These are phyloP conservation scores for Fusarium succisae DNA, from an alignment of 2,329 filamentous ascomycete species.

Conservation along the genomic window DNA sequence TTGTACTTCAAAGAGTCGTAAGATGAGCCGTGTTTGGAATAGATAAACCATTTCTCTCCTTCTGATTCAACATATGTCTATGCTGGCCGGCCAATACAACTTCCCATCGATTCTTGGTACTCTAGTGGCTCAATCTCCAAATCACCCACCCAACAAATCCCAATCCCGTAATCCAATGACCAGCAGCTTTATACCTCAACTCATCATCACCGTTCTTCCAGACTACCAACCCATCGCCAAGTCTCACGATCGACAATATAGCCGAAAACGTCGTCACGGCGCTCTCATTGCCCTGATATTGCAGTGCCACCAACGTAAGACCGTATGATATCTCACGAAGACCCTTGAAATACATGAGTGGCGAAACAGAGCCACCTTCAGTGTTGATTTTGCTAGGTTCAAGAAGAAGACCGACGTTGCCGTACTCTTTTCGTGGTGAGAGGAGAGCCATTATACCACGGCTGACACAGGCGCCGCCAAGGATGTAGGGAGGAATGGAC, in stretches of 20 bases:
- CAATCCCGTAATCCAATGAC: slow-evolving; percentile 42
- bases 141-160: slow-evolving; percentile 42
- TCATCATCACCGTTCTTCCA: slow-evolving; percentile 45
- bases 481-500: slow-evolving; percentile 35
- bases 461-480: slow-evolving; percentile 37
- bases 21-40: background rate
- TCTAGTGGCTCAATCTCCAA: slow-evolving; percentile 32
- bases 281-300: slow-evolving; percentile 42
- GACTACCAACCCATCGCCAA: slow-evolving; percentile 47
- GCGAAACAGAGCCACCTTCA: slow-evolving; percentile 28
- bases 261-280: slow-evolving; percentile 45
- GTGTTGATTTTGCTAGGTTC: background rate
- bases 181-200: slow-evolving; percentile 33
- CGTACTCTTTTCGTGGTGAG: slow-evolving; percentile 38
- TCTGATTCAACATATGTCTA: too few relatives aligned
- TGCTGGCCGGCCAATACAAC: accelerated
- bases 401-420: slow-evolving; percentile 37
- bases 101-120: background rate
- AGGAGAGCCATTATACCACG: slow-evolving; percentile 41
- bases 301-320: slow-evolving; percentile 41
- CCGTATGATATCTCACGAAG: slow-evolving; percentile 48
- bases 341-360: slow-evolving; percentile 50
- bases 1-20: background rate
- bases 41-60: too few relatives aligned
- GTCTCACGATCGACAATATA: slow-evolving; percentile 43